phyloP scores from a whole-genome alignment of 345 rosid species.

The Salix purpurea region DNA sequence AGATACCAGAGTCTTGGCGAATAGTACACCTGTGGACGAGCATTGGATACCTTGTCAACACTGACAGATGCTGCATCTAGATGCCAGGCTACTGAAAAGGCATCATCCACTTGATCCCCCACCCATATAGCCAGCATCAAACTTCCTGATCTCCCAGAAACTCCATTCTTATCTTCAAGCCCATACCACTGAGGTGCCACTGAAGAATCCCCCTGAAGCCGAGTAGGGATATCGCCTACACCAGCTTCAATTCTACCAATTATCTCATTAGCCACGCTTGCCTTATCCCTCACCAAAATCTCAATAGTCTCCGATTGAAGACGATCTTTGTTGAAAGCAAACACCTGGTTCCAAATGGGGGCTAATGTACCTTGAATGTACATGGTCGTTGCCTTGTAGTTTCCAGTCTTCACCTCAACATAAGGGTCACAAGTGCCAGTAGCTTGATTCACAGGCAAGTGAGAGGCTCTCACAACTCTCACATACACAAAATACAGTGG shows the following conservation, averaged over 20 bases:
- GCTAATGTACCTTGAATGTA: neutral
- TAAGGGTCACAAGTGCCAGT: neutral
- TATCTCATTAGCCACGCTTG: slow-evolving; percentile 12
- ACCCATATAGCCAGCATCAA: slow-evolving; percentile 45
- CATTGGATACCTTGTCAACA: slow-evolving; percentile 21
- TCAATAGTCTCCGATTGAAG: slow-evolving; percentile 19
- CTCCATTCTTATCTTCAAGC: slow-evolving; percentile 28
- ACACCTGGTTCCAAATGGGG: slow-evolving; percentile 1
- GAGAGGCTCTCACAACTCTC: neutral
- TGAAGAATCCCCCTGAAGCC: slow-evolving; percentile 37
- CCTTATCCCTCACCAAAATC: slow-evolving; percentile 31
- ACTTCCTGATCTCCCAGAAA: slow-evolving; percentile 22
- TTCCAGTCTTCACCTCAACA: slow-evolving; percentile 1
- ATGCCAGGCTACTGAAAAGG: slow-evolving; percentile 40
- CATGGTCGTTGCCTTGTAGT: neutral
- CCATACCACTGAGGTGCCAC: slow-evolving; percentile 44
- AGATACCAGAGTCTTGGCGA: slow-evolving; percentile 44
- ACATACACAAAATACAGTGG: neutral
- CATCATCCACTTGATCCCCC: slow-evolving; percentile 46
- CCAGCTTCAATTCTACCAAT: slow-evolving; percentile 32
- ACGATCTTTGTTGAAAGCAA: slow-evolving; percentile 2
- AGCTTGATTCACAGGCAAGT: neutral
- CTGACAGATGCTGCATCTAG: slow-evolving; percentile 37
- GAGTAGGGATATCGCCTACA: slow-evolving; percentile 29
- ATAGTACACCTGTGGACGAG: slow-evolving; percentile 36